Evolutionary conservation across 192 early-diverging fungal genomes (phyloP).

Genomic region (Phlyctochytrium arcticum): DNA sequence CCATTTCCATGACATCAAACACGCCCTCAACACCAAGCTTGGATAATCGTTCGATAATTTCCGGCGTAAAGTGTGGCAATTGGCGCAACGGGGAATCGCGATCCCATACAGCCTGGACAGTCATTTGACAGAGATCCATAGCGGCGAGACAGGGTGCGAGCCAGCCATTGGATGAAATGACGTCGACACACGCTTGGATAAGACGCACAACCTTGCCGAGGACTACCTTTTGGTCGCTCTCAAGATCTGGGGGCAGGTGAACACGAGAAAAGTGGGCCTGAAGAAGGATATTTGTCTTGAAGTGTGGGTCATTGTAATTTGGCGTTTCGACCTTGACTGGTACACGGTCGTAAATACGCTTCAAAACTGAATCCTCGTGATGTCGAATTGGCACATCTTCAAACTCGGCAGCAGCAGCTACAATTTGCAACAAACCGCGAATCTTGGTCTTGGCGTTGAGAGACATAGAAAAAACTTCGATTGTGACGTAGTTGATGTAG

Average conservation of each 20-base stretch:
- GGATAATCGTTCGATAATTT: slow-evolving; percentile 70
- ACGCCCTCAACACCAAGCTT: slow-evolving; percentile 73
- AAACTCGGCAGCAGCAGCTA: slow-evolving; percentile 91
- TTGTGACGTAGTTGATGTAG: slow-evolving; percentile 89
- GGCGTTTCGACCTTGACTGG: slow-evolving; percentile 68
- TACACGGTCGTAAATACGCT: slow-evolving; percentile 74
- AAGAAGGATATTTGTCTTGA: slow-evolving; percentile 88
- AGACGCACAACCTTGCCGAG: slow-evolving; percentile 69
- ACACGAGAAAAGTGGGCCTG: slow-evolving; percentile 94
- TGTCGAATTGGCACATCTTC: slow-evolving; percentile 89
- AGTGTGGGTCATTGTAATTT: slow-evolving; percentile 83
- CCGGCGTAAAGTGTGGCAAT: slow-evolving; percentile 76
- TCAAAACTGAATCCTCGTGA: slow-evolving; percentile 80
- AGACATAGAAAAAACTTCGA: slow-evolving; percentile 90
- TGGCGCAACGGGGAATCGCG: slow-evolving; percentile 86
- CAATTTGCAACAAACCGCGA: slow-evolving; percentile 87
- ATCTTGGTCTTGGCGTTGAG: slow-evolving; percentile 83
- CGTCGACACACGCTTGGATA: slow-evolving; percentile 91
- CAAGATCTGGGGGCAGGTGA: slow-evolving; percentile 84
- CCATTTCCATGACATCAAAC: slow-evolving; percentile 92
- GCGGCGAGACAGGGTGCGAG: slow-evolving; percentile 80
- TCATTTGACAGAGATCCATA: slow-evolving; percentile 98
- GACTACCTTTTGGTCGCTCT: slow-evolving; percentile 80
- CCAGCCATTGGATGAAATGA: slow-evolving; percentile 89
- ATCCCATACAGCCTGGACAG: slow-evolving; percentile 96